Evolutionary conservation across 441 rosid species (phyloP).

Genomic region (Corymbia citriodora): DNA sequence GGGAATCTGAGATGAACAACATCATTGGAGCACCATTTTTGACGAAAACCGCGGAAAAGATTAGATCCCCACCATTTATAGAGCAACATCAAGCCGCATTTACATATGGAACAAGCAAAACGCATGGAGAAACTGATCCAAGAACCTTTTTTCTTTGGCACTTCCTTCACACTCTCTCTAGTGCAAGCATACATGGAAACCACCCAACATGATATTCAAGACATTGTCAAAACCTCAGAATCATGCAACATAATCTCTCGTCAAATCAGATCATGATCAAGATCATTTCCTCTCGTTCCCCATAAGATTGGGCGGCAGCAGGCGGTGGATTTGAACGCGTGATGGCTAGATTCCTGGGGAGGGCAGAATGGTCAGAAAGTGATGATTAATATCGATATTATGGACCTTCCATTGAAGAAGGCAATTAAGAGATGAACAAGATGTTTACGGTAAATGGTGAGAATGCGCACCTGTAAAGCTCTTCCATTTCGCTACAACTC

Average conservation of each 20-base stretch:
- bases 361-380: not conserved
- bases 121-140: not conserved
- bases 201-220: not conserved
- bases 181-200: conserved; percentile 1
- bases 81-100: not conserved
- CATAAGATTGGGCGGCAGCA: not conserved
- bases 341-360: not conserved
- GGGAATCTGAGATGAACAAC: not conserved
- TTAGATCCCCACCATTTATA: not conserved
- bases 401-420: not conserved
- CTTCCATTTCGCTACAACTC: conserved; percentile 39
- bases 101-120: not conserved
- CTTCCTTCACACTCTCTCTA: not conserved
- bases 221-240: not conserved
- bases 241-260: not conserved
- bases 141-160: not conserved
- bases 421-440: not conserved
- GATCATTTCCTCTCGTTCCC: not conserved
- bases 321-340: not conserved
- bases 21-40: not conserved
- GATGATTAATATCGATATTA: not conserved
- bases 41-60: not conserved
- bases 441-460: conserved; percentile 19
- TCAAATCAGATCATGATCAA: not conserved
- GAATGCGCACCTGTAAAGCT: conserved; percentile 43